These are phyloP conservation scores for Westerdykella aurantiaca DNA, from an alignment of 2,329 filamentous ascomycete species.

Conservation along the genomic window DNA sequence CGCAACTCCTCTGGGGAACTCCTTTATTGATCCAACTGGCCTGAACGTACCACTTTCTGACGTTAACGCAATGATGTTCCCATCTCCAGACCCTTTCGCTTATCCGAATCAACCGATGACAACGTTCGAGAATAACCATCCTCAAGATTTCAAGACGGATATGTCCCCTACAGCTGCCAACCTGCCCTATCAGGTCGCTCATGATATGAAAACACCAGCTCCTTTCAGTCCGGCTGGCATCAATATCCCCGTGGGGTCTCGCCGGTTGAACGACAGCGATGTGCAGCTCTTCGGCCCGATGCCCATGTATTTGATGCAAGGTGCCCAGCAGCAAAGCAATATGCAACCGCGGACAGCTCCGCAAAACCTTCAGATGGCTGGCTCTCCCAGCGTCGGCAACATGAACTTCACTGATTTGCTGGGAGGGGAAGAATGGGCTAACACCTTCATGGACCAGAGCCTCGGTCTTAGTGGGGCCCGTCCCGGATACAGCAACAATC, in stretches of 20 bases:
- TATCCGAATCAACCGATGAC: slow-evolving; percentile 74
- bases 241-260: slow-evolving; percentile 10
- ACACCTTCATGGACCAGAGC: slow-evolving; percentile 33
- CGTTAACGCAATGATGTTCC: slow-evolving; percentile 74
- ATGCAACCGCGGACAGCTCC: slow-evolving; percentile 22
- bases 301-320: slow-evolving; percentile 64
- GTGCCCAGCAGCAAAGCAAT: slow-evolving; percentile 16
- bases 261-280: slow-evolving; percentile 58
- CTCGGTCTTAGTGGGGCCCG: slow-evolving; percentile 23
- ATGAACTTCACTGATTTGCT: slow-evolving; percentile 37
- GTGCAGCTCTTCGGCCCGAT: slow-evolving; percentile 67
- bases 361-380: slow-evolving; percentile 16
- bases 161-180: slow-evolving; percentile 12
- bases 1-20: slow-evolving; percentile 23
- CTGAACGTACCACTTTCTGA: slow-evolving; percentile 54
- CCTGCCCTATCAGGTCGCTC: slow-evolving; percentile 16
- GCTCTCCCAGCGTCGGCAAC: slow-evolving; percentile 11
- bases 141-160: slow-evolving; percentile 22
- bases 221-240: slow-evolving; percentile 17
- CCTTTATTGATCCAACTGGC: slow-evolving; percentile 26
- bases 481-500: slow-evolving; percentile 13
- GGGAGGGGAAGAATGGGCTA: slow-evolving; percentile 38
- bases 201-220: slow-evolving; percentile 23
- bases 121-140: slow-evolving; percentile 43
- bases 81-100: slow-evolving; percentile 68